These are phyloP conservation scores for Dactylellina leptospora DNA, from an alignment of 2,329 filamentous ascomycete genomes.

Conservation along the genomic window DNA sequence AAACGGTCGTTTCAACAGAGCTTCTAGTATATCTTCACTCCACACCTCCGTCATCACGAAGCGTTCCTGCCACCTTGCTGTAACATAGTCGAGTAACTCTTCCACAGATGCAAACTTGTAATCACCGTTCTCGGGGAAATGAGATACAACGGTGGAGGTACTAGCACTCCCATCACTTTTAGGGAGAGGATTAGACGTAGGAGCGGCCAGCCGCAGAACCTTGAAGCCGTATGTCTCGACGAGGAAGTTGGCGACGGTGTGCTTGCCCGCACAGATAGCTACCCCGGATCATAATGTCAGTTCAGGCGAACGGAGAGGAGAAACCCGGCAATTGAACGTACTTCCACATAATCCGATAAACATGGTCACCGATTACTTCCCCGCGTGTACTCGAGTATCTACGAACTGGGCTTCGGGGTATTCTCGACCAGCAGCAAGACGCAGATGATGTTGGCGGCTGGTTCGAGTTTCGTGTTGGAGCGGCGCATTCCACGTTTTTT, in stretches of 20 bases:
- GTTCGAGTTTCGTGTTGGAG: conserved; percentile 41
- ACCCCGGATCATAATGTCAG: conserved; percentile 1
- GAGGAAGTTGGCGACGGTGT: conserved; percentile 86
- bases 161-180: conserved; percentile 2
- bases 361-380: conserved; percentile 14
- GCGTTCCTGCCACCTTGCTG: conserved; percentile 79
- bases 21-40: conserved; percentile 76
- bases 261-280: conserved; percentile 83
- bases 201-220: conserved; percentile 39
- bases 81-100: conserved; percentile 82
- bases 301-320: background rate
- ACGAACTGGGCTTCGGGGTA: background rate
- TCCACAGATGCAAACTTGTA: conserved; percentile 69
- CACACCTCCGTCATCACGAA: conserved; percentile 89
- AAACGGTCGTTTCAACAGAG: conserved; percentile 81
- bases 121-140: conserved; percentile 14
- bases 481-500: conserved; percentile 30
- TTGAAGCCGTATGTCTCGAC: conserved; percentile 84
- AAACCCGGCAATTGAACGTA: conserved; percentile 12
- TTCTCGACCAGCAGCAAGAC: background rate
- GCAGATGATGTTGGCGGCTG: background rate
- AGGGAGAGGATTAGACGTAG: conserved; percentile 7
- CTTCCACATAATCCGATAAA: conserved; percentile 49
- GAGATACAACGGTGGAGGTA: conserved; percentile 15
- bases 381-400: background rate